Evolutionary conservation across 1,139 yeast genomes (phyloP).

Genomic region (Pichia sp.): DNA sequence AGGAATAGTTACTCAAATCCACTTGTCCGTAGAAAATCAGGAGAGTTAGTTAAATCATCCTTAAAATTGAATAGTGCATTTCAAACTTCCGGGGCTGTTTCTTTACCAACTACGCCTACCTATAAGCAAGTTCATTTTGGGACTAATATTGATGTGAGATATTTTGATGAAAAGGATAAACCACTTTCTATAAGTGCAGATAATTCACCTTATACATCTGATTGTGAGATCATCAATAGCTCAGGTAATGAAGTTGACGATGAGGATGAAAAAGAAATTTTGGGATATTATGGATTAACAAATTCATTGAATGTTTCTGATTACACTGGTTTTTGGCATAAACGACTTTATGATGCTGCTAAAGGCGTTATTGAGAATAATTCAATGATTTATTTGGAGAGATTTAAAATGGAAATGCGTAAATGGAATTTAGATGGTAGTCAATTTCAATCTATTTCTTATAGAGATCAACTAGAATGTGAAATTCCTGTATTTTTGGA

Average conservation of each 20-base stretch:
- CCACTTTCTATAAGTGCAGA: conserved; percentile 70
- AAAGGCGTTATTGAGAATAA: conserved; percentile 21
- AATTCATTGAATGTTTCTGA: background rate
- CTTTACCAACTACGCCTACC: conserved; percentile 63
- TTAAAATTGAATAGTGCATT: conserved; percentile 42
- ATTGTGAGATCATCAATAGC: conserved; percentile 19
- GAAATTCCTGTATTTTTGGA: conserved; percentile 57
- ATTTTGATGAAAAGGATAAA: conserved; percentile 62
- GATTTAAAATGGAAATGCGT: conserved; percentile 21
- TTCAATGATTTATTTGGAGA: conserved; percentile 8
- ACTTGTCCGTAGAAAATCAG: conserved; percentile 31
- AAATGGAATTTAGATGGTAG: conserved; percentile 46
- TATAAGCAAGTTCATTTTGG: conserved; percentile 74
- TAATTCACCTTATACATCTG: conserved; percentile 45
- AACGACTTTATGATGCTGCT: conserved; percentile 17
- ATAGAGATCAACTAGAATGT: conserved; percentile 35
- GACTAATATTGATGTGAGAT: conserved; percentile 58
- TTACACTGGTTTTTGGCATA: background rate
- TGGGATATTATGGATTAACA: conserved; percentile 3
- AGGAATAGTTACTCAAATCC: conserved; percentile 18
- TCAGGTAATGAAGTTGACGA: conserved; percentile 10
- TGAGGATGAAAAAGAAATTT: no score
- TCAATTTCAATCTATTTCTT: conserved; percentile 25
- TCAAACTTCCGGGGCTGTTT: conserved; percentile 35
- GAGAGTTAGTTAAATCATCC: conserved; percentile 72